Evolutionary conservation across 2,329 filamentous ascomycete genomes (phyloP), one percentile per base, ranked within the genome.

Genomic region (Amylocarpus encephaloides): DNA sequence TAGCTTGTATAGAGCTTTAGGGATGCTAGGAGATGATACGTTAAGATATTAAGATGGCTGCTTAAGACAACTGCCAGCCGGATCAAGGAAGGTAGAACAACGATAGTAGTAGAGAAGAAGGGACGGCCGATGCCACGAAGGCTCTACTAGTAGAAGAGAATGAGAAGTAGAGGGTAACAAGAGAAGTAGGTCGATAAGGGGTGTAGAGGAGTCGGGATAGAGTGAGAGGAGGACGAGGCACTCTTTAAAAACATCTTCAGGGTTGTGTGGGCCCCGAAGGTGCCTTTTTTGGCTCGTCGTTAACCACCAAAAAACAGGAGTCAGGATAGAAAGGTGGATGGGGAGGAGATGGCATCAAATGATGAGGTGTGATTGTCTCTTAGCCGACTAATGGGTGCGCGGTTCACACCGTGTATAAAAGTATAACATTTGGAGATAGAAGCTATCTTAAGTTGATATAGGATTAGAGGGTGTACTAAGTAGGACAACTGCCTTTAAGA

Each of bases 211-310:
- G 41, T 49, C 34, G 30, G 40, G 41, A 49, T 49, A 16, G 47
- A 49, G 47, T 33, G 47, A 30, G 42, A 9, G 15, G n/a, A 12
- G 42, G 42, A 19, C 42, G 42, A 45, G 29, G 15, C 42, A 45
- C 30, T 34, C 30, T 35, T 49, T 49, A 49, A 49, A 30, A 39
- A 44, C 47, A 44, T 49, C 40, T 49, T 49, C 32, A 44, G 41
- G 40, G 38, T 45, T 15, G 47, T 15, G 41, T 45, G 19, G 41
- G 33, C 41, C 18, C 41, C 15, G 33, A 49, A 32, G 16, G 47
- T 15, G 19, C 47, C 26, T 44, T 35, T 49, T 49, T 35, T 49
- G 41, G 47, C 47, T 54, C 40, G n/a, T 54, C 35, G 32, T 44
- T 18, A 10, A 49, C 45, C 36, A 16, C 46, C 32, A 40, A 29